phyloP scores from a whole-genome alignment of 2,329 filamentous ascomycete genomes.

The Aspergillus proliferans region DNA sequence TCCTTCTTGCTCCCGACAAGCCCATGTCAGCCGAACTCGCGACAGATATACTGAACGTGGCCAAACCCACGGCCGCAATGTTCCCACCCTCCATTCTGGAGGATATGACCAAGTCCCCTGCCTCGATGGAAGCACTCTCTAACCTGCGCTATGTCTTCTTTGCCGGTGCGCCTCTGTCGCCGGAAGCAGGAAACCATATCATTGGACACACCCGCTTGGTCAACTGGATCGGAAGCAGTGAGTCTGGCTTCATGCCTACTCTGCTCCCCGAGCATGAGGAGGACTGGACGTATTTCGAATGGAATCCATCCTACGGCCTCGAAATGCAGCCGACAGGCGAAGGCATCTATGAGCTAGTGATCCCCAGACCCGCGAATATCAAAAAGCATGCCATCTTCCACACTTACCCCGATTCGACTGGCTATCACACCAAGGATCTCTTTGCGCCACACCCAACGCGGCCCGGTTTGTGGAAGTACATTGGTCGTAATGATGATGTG shows the following conservation, averaged over 20 bases:
- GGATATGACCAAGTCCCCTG: constrained; percentile 11
- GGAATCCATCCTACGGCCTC: constrained; percentile 21
- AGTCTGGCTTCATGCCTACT: constrained; percentile 9
- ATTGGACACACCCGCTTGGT: constrained; percentile 2
- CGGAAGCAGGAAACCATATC: constrained; percentile 5
- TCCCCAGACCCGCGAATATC: constrained; percentile 10
- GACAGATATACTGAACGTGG: constrained; percentile 4
- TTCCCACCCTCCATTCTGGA: constrained; percentile 15
- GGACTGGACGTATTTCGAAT: constrained; percentile 32
- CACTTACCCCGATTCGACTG: constrained; percentile 27
- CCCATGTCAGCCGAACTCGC: constrained; percentile 14
- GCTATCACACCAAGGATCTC: constrained; percentile 38
- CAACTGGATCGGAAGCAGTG: constrained; percentile 11
- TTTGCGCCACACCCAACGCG: constrained; percentile 34
- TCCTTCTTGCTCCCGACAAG: constrained; percentile 14
- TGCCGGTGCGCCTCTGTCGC: constrained; percentile 10
- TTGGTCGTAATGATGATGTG: constrained; percentile 34
- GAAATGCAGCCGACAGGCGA: constrained; percentile 23
- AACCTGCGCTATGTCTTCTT: constrained; percentile 11
- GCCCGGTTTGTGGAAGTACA: constrained; percentile 30
- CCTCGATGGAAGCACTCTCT: constrained; percentile 6
- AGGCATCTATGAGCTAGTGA: constrained; percentile 20
- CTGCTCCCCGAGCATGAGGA: constrained; percentile 9
- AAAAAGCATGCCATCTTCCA: constrained; percentile 27
- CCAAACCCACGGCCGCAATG: constrained; percentile 9